phyloP scores from a whole-genome alignment of 2,329 filamentous ascomycete genomes.

The Davidsoniella virescens region DNA sequence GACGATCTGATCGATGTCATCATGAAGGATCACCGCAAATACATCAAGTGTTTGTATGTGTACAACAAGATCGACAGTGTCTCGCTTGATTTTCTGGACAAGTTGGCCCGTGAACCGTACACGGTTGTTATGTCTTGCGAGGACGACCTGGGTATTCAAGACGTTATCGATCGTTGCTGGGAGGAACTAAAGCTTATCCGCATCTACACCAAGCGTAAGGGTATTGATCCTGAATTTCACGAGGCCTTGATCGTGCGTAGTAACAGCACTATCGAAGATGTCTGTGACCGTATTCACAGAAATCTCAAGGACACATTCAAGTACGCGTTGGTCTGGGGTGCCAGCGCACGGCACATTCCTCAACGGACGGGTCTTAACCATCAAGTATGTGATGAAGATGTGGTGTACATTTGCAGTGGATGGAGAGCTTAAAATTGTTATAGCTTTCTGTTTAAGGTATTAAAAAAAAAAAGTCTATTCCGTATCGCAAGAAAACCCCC shows the following conservation, averaged over 20 bases:
- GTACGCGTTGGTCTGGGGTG: constrained; percentile 95
- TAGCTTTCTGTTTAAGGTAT: background rate
- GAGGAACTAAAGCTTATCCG: constrained; percentile 78
- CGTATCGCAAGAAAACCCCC: constrained; percentile 1
- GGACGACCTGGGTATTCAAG: constrained; percentile 78
- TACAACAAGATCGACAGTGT: constrained; percentile 99
- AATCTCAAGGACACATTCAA: constrained; percentile 97
- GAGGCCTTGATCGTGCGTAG: constrained; percentile 87
- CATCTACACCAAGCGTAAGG: constrained; percentile 94
- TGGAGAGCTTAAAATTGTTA: constrained; percentile 36
- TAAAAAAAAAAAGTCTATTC: constrained; percentile 7
- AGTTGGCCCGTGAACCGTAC: constrained; percentile 77
- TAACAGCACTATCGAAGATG: constrained; percentile 84
- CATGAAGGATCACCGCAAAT: constrained; percentile 97
- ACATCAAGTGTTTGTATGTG: constrained; percentile 87
- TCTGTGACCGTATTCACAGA: constrained; percentile 88
- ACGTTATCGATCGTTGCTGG: constrained; percentile 93
- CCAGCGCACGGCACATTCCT: constrained; percentile 84
- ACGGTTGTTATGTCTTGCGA: constrained; percentile 98
- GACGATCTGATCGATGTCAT: constrained; percentile 99
- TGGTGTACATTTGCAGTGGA: constrained; percentile 50
- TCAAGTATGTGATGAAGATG: constrained; percentile 54
- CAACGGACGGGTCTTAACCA: constrained; percentile 82
- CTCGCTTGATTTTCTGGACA: constrained; percentile 82
- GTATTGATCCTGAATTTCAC: constrained; percentile 69